Percentiles rank a stretch among this genome's conserved stretches.
Conservation (phyloP, 345 rosid species). For the Pistacia vera region DNA sequence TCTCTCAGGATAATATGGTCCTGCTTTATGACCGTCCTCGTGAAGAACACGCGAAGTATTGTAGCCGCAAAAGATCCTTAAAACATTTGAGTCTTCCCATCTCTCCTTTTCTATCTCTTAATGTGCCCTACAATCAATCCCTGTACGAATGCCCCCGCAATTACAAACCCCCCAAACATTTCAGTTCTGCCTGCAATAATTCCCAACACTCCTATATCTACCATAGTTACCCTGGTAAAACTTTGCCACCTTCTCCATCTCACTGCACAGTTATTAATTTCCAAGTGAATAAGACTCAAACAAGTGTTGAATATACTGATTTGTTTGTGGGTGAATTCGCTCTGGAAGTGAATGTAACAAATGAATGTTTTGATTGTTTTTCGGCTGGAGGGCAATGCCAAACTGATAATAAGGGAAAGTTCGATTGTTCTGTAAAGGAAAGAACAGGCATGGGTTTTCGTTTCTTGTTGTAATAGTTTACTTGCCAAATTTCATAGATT, state of each 20-base stretch:
- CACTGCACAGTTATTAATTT: constrained; percentile 30
- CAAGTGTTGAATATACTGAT: background rate
- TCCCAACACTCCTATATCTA: background rate
- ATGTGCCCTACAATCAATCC: too few species aligned
- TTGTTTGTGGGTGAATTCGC: constrained; percentile 21
- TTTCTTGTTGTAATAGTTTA: too few species aligned
- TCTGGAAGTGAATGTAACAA: background rate
- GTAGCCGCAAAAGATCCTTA: too few species aligned
- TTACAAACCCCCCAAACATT: too few species aligned
- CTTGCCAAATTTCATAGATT: background rate
- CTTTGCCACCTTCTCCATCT: background rate
- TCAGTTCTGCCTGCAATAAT: too few species aligned
- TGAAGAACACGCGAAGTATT: too few species aligned
- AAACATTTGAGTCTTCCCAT: too few species aligned
- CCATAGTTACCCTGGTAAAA: background rate
- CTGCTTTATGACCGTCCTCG: too few species aligned
- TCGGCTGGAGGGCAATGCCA: constrained; percentile 7
- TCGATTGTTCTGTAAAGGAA: constrained; percentile 3
- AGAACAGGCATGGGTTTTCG: background rate
- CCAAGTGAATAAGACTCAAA: constrained; percentile 15
- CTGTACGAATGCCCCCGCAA: too few species aligned
- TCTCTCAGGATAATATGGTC: too few species aligned
- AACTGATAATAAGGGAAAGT: background rate
- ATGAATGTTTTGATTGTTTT: constrained; percentile 5
- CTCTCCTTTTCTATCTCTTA: too few species aligned